Conservation (phyloP, 2,329 filamentous ascomycete genomes). For the Colletotrichum brevisporum region DNA sequence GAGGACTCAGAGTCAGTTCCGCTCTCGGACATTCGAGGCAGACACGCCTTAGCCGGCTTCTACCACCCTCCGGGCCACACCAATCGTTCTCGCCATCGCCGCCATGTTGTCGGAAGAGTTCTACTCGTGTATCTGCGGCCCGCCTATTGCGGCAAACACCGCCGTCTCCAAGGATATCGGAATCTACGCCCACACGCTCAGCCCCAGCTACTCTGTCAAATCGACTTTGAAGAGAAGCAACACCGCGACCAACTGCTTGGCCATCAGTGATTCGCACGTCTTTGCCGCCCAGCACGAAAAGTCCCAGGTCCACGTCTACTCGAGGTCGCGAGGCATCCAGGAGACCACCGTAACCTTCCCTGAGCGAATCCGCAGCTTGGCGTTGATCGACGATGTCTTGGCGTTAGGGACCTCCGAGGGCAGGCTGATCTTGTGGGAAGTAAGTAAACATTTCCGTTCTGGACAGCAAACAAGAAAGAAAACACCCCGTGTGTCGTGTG, state of each 20-base stretch:
- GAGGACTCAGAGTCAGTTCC: slow-evolving; percentile 12
- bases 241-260: slow-evolving; percentile 82
- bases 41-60: slow-evolving; percentile 9
- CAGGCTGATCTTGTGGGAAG: slow-evolving; percentile 93
- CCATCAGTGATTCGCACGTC: slow-evolving; percentile 84
- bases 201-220: slow-evolving; percentile 82
- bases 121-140: slow-evolving; percentile 70
- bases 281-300: slow-evolving; percentile 95
- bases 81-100: neutral
- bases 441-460: slow-evolving; percentile 55
- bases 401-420: slow-evolving; percentile 88
- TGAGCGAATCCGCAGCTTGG: slow-evolving; percentile 85
- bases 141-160: slow-evolving; percentile 72
- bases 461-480: neutral
- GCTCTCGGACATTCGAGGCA: slow-evolving; percentile 19
- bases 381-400: slow-evolving; percentile 79
- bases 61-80: slow-evolving; percentile 9
- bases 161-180: slow-evolving; percentile 83
- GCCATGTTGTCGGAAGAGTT: slow-evolving; percentile 73
- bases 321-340: slow-evolving; percentile 84
- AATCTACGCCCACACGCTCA: slow-evolving; percentile 87
- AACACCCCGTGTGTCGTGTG: slow-evolving; percentile 38
- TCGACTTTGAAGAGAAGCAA: slow-evolving; percentile 93
- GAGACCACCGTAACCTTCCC: slow-evolving; percentile 91
- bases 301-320: slow-evolving; percentile 94